Base-by-base conservation (phyloP, 331 rosid species). In the Pyracantha coccinea region DNA sequence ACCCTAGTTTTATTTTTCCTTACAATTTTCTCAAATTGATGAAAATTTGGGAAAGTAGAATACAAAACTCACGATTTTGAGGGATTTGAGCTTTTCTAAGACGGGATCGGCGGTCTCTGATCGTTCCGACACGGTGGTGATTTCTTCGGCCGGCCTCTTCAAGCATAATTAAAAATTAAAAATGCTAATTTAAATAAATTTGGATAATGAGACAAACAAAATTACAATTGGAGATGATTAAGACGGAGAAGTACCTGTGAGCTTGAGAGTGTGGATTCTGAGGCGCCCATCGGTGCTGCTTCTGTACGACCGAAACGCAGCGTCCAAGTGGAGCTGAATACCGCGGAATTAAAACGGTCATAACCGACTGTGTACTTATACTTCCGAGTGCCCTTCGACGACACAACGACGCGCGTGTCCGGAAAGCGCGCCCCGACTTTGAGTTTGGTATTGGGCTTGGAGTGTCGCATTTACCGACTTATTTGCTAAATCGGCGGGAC, bases 41-140 rank as follows among this genome's bases (percentile, higher is more conserved):
- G 13, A 35, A 32, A 61, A 7, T 24, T 52, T 68, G 35, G 45
- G 73, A 44, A 4, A 4, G 24, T 1, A 44, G 4, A 45, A 71
- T 21, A 2, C 6, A 20, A 71, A 21, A 73, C 91, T 79, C 66
- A 95, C 99, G 27, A 92, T 74, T 83, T 84, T 74, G 77, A 95
- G 93, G 27, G 93, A 86, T 71, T 85, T 90, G 79, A 90, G 93
- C 71, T 75, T 85, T 68, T 89, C 92, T 25, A 90, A 65, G 61
- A 92, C 66, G 73, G 93, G 97, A 77, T 95, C 99, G 24, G 86
- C 80, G 33, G 81, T 81, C 74, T 85, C 85, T 7, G 83, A 88
- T 82, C 89, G 91, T 68, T 80, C 89, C 8, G 90, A 85, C 52
- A 90, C 89, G 77, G 98, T 88, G 80, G 99, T 90, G 85, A 92